Base-by-base conservation (phyloP, 2,329 filamentous ascomycete species). In the Cladophialophora immunda region DNA sequence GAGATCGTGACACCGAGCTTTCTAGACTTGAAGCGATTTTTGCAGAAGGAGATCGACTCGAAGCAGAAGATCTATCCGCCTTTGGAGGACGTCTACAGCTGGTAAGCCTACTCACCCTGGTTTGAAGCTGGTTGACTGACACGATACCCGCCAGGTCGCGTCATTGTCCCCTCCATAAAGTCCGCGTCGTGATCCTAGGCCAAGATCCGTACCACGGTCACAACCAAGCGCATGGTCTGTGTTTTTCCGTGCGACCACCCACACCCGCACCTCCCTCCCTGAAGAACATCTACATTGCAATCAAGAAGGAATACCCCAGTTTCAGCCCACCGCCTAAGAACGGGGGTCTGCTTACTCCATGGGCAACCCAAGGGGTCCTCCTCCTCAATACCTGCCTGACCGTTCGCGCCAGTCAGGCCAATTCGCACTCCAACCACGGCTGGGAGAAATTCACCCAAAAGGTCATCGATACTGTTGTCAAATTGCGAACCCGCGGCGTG, bases 121-220 rank as follows among this genome's bases (percentile, higher is more conserved):
- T 25, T 11, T 7, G 1, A 32, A 13, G 30, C 19, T 27, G 22
- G 32, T 4, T 17, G 45, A 45, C 56, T 64, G 55, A 66, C 34
- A 57, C 27, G 29, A 11, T 58, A 30, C 47, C 47, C 7, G n/a
- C 53, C 59, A 97, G 94, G 94, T 97, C 94, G 68, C 91, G 93
- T 29, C 91, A 97, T 78, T 97, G 94, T 0, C 94, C 95, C 7
- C 89, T 99, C 73, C 83, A 90, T 81, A 90, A 85, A 15, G 94
- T 98, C 78, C 97, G 97, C 79, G 91, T 92, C 65, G 94, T 99
- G 68, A 93, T 99, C 75, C 80, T 98, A 62, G 95, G 95, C 71
- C 95, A 99, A 82, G 95, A 99, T 78, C 95, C 95, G 2, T 99
- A 99, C 79, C 95, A 99, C 83, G 97, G 97, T 78, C 79, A 88